A percentile compares a stretch with the other conserved stretches of the same genome.
These are phyloP conservation scores for Solanum pinnatisectum DNA, from an alignment of 257 asterid species.

Conservation along the genomic window DNA sequence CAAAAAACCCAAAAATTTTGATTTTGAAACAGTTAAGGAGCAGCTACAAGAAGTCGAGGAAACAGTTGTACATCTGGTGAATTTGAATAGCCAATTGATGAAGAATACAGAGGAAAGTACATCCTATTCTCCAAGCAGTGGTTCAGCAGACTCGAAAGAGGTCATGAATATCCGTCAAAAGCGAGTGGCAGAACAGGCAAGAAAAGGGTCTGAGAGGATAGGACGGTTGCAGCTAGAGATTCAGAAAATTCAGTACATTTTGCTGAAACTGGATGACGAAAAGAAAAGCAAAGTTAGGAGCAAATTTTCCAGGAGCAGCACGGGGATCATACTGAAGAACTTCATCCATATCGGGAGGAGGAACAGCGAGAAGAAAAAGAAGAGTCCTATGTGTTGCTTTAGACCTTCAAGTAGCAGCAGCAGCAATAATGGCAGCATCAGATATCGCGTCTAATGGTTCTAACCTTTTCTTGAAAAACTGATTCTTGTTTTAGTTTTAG, in stretches of 20 bases:
- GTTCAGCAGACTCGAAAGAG: slow-evolving; percentile 41
- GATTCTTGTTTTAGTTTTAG: slow-evolving; percentile 11
- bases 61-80: slow-evolving; percentile 37
- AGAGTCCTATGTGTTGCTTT: slow-evolving; percentile 69
- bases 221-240: slow-evolving; percentile 56
- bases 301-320: slow-evolving; percentile 45
- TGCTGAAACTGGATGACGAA: slow-evolving; percentile 67
- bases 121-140: slow-evolving; percentile 16
- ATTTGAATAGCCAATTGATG: slow-evolving; percentile 55
- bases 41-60: slow-evolving; percentile 77
- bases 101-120: slow-evolving; percentile 48
- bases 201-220: slow-evolving; percentile 64
- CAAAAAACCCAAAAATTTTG: slow-evolving; percentile 34
- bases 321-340: slow-evolving; percentile 56
- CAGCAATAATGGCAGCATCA: neutral
- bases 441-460: neutral
- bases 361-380: slow-evolving; percentile 31
- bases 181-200: slow-evolving; percentile 60
- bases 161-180: slow-evolving; percentile 37
- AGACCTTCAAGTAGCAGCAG: slow-evolving; percentile 39
- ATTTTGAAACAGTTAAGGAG: slow-evolving; percentile 46
- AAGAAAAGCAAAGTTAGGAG: slow-evolving; percentile 41
- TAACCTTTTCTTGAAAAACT: slow-evolving; percentile 9
- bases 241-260: slow-evolving; percentile 53
- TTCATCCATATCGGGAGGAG: slow-evolving; percentile 55